These are phyloP conservation scores for Colletotrichum sojae DNA, from an alignment of 2,329 filamentous ascomycete species.

Conservation along the genomic window DNA sequence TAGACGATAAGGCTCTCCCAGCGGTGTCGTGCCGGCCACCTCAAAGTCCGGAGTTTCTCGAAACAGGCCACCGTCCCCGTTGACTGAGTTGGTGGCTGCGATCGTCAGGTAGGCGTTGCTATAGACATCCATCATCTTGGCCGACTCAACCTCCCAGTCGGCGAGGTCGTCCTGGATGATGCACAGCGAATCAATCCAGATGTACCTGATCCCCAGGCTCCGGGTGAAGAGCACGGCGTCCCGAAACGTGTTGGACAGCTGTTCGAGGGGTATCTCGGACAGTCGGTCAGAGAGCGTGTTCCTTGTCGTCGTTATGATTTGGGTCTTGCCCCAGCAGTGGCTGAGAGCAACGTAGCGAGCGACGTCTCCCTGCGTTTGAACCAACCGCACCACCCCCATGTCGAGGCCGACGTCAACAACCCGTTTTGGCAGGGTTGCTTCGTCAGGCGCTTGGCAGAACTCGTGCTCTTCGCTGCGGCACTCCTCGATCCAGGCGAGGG, in stretches of 20 bases:
- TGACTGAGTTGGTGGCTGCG: constrained; percentile 11
- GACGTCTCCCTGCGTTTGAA: background rate
- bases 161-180: constrained; percentile 41
- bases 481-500: background rate
- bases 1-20: background rate
- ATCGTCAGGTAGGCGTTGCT: constrained; percentile 22
- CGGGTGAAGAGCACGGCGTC: constrained; percentile 35
- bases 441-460: background rate
- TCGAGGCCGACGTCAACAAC: constrained; percentile 6
- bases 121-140: constrained; percentile 33
- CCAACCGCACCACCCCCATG: background rate
- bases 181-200: constrained; percentile 43
- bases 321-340: constrained; percentile 32
- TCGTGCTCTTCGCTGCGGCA: background rate
- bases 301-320: constrained; percentile 2
- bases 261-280: background rate
- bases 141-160: constrained; percentile 39
- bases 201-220: constrained; percentile 36
- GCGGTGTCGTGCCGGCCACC: background rate
- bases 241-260: constrained; percentile 30
- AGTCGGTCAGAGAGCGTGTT: background rate
- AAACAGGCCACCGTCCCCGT: constrained; percentile 5
- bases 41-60: constrained; percentile 2
- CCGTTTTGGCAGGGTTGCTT: background rate
- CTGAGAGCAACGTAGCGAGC: constrained; percentile 16